Base-by-base conservation (phyloP, 2,329 filamentous ascomycete genomes). In the Sarocladium strictum region DNA sequence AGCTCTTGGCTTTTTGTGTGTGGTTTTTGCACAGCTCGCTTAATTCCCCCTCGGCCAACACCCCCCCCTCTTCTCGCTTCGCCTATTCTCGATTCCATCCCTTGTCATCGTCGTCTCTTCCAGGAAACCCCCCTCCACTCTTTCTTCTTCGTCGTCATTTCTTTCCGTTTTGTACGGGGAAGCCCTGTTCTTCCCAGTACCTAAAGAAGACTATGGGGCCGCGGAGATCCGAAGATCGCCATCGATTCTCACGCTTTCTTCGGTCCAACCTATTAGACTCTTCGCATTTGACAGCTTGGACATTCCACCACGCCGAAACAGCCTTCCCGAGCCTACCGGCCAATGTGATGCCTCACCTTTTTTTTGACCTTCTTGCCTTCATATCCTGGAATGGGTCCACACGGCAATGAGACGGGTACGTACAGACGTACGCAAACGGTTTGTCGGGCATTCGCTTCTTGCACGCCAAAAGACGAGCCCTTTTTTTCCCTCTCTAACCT, bases 181-280 rank as follows among this genome's bases (percentile, higher is more conserved):
- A 43, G n/a, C 40, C 40, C 40, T 43, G 40, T 17, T 12, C 21
- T 43, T 43, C 40, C 40, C 40, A 15, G 40, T 19, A 23, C 21
- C 15, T 43, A 21, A 7, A 5, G 9, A 19, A 19, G 37, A 40
- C 9, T 6, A 17, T 17, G 47, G 47, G 47, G 47, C 47, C 47
- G 47, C 47, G 47, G 47, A 51, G 47, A 51, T 51, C 47, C 35
- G n/a, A 19, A 32, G 47, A 51, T 51, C 47, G 40, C 17, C 17
- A 15, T 3, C 43, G 4, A 6, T 43, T 21, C 40, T n/a, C 10
- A 49, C 32, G 6, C 17, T n/a, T n/a, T n/a, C n/a, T n/a, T n/a
- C n/a, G n/a, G n/a, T n/a, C 9, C 10, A 21, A 35, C 27, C 47
- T 21, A 51, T 51, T 9, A 35, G n/a, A n/a, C n/a, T n/a, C n/a